Evolutionary conservation across 2,329 filamentous ascomycete species (phyloP), one percentile per base, ranked within the genome.

Genomic region (Pseudocercospora vitis): DNA sequence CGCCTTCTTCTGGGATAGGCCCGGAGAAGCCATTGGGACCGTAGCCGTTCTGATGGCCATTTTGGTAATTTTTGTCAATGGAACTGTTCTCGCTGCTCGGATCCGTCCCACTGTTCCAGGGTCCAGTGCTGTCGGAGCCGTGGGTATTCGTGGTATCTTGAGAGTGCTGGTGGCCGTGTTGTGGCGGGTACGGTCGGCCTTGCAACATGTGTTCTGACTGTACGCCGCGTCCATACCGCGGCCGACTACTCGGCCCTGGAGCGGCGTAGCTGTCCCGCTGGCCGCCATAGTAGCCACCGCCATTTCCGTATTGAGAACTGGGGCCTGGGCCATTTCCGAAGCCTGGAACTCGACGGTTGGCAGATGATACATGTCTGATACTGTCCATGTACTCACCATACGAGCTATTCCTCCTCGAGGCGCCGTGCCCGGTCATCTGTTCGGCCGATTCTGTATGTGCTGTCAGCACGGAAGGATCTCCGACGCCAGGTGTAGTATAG

Each of bases 41-140:
- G 68, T 63, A 72, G 57, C 59, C 70, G 62, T 61, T 56, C 35
- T 58, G 59, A 40, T 67, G 61, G 44, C 51, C 57, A 29, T 58
- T 56, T 14, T 40, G 46, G 19, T 52, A 55, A 23, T 55, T 55
- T 35, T 55, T 85, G 68, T 96, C 89, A 63, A 95, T 83, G 1
- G 90, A 95, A 74, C 89, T 95, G 74, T 95, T 95, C 68, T 96
- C 88, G 68, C 91, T 96, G 74, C 88, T 94, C 75, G 89, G 91
- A 68, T 96, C 91, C 55, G 90, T 95, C 60, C 86, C 86, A 71
- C 94, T 91, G 52, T 85, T 86, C 67, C 82, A 85, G 9, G 85
- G 85, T 53, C 96, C 91, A 49, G 77, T 77, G 50, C 76, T 84
- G 59, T 86, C 83, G 62, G 83, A 87, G 46, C 85, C 88, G 65